Evolutionary conservation across 176 grass and related monocot species (phyloP), one percentile per base, ranked within the genome.

Genomic region (Bolboschoenus planiculmis): DNA sequence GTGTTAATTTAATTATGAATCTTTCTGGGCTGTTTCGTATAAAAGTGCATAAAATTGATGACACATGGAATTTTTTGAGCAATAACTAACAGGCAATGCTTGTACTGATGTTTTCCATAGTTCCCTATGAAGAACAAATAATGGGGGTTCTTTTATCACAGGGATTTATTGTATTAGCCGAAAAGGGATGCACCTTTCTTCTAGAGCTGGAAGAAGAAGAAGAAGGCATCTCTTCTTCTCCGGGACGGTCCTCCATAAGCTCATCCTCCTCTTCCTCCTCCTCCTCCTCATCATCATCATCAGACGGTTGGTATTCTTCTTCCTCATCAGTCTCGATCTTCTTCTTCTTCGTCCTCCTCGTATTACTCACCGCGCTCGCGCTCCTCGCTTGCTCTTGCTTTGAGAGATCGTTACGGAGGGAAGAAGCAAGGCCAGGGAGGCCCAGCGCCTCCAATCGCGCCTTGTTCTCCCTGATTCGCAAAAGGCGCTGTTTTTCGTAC

Each of bases 401-500:
- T 18, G 72, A 76, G 43, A 50, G 4, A 78, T 82, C 78, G 33
- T 73, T 64, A 26, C 84, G 80, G 11, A 86, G 75, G 50, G 85
- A 91, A 29, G 92, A 85, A 23, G 85, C 83, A 74, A 97, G 88
- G 27, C 43, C 40, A 78, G 81, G 85, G 42, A 97, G 83, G 33
- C 88, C 88, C 35, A 97, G 90, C 47, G 86, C 90, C 81, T 97
- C 73, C 60, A 97, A 55, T 4, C 85, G 84, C 73, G 85, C 92
- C 88, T 85, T 75, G 78, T 97, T 97, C 85, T 94, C 95, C 7
- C 81, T 86, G 79, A 97, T 94, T 70, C 88, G 81, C 57, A 20
- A 42, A 56, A 94, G 65, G 68, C 92, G 83, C 84, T 91, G 84
- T 73, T 78, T 90, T 81, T 97, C 92, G 87, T 97, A 97, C 44